Evolutionary conservation across 2,329 filamentous ascomycete genomes (phyloP), one percentile per base, ranked within the genome.

Genomic region (Orbilia ellipsospora): DNA sequence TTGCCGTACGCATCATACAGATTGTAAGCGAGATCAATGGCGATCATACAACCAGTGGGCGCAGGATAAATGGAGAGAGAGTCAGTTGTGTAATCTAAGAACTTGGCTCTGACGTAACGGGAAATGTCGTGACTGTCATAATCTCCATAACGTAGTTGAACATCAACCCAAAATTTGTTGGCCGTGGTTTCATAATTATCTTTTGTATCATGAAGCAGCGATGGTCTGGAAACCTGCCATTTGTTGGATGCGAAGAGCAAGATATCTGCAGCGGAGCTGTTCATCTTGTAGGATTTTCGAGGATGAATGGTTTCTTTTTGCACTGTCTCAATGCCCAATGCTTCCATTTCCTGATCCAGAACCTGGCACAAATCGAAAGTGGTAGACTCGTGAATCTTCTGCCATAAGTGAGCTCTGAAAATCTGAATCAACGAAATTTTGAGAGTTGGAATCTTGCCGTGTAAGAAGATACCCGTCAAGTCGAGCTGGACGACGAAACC

Each of bases 281-380:
- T 99, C 95, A 99, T 99, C 88, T 99, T 99, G 88, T 99, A 99
- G 3, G 93, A 97, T 84, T 99, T 99, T 88, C 95, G 89, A 62
- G 95, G 95, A 85, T 99, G 95, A 73, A 99, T 99, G 0, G 95
- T 98, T 85, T 99, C 95, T 83, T 99, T 99, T 82, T 99, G 95
- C 3, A 98, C 95, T 1, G 93, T 96, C 83, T 99, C 95, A 72
- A 99, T 97, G 42, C 94, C 94, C 2, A 99, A 86, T 36, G 95
- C 93, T 82, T 99, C 95, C 51, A 99, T 85, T 82, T 99, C 95
- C 81, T 98, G 94, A 79, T 99, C 95, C 79, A 99, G 97, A 13
- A 99, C 95, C 82, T 99, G 96, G 80, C 95, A 98, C 81, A 99
- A 83, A 86, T 99, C 95, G 69, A 75, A 51, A 54, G 76, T 94